These are phyloP conservation scores for Sporodiniella umbellata DNA, from an alignment of 371 early-diverging fungal species.

Conservation along the genomic window DNA sequence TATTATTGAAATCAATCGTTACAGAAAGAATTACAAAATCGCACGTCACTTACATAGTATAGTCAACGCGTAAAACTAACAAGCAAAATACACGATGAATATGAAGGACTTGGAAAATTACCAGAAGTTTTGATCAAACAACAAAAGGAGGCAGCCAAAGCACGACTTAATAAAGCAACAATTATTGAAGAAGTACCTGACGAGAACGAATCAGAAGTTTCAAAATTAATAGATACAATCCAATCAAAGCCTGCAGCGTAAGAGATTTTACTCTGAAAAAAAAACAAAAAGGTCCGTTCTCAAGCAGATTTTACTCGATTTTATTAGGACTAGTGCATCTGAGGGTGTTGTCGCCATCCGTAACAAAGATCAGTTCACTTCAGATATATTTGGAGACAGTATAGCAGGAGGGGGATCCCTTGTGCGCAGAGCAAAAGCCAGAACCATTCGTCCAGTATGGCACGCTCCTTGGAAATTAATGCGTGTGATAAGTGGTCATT, in stretches of 20 bases:
- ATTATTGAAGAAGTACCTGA: conserved; percentile 38
- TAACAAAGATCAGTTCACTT: conserved; percentile 40
- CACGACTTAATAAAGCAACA: conserved; percentile 19
- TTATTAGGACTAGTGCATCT: conserved; percentile 21
- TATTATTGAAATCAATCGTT: neutral
- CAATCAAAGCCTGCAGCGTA: conserved; percentile 29
- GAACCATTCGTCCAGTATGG: conserved; percentile 77
- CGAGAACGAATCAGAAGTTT: conserved; percentile 17
- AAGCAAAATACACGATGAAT: conserved; percentile 76
- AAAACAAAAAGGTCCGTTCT: neutral
- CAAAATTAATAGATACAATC: conserved; percentile 40
- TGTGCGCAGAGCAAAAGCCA: conserved; percentile 58
- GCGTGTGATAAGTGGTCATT: conserved; percentile 95
- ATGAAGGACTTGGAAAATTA: conserved; percentile 60
- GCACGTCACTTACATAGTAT: neutral
- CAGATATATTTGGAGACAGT: conserved; percentile 49
- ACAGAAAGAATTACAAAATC: neutral
- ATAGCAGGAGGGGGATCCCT: conserved; percentile 51
- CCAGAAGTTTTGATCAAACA: conserved; percentile 60
- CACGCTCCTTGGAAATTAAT: conserved; percentile 99
- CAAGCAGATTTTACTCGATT: neutral
- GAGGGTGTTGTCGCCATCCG: conserved; percentile 46
- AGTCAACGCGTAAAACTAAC: conserved; percentile 72
- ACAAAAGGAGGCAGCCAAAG: conserved; percentile 52
- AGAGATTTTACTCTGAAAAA: too few relatives aligned